Percentiles rank a stretch among this genome's conserved stretches.
These are phyloP conservation scores for Leccinum broughii DNA, from an alignment of 768 basidiomycete species.

Conservation along the genomic window DNA sequence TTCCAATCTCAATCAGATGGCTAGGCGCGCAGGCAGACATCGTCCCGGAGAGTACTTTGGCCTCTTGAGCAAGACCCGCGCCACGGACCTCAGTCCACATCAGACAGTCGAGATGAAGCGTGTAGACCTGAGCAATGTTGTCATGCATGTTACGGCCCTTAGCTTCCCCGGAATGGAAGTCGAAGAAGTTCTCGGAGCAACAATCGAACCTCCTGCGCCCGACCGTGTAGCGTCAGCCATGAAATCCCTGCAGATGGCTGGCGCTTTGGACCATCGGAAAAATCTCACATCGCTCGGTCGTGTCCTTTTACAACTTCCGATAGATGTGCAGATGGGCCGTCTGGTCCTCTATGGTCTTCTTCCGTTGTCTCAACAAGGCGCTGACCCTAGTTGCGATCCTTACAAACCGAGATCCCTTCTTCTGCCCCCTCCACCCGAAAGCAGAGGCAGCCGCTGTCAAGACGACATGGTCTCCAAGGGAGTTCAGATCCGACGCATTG, in stretches of 20 bases:
- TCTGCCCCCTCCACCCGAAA: slow-evolving; percentile 78
- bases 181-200: slow-evolving; percentile 79
- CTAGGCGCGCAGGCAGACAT: slow-evolving; percentile 90
- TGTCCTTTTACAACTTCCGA: slow-evolving; percentile 84
- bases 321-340: slow-evolving; percentile 88
- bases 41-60: slow-evolving; percentile 90
- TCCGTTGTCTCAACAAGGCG: slow-evolving; percentile 87
- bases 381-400: slow-evolving; percentile 90
- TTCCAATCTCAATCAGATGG: slow-evolving; percentile 89
- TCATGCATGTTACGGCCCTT: slow-evolving; percentile 96
- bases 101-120: slow-evolving; percentile 96
- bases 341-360: slow-evolving; percentile 89
- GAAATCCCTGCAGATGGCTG: slow-evolving; percentile 77
- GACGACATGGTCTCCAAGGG: slow-evolving; percentile 71
- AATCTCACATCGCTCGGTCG: slow-evolving; percentile 85
- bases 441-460: slow-evolving; percentile 69
- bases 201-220: slow-evolving; percentile 86
- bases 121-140: slow-evolving; percentile 84
- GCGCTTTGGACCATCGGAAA: slow-evolving; percentile 75
- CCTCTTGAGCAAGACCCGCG: slow-evolving; percentile 65
- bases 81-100: slow-evolving; percentile 65
- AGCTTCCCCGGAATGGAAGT: slow-evolving; percentile 84
- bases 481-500: slow-evolving; percentile 84
- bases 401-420: slow-evolving; percentile 87
- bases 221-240: slow-evolving; percentile 79